Evolutionary conservation across 805 yeast genomes (phyloP).

Genomic region (Hanseniaspora taiwanica): DNA sequence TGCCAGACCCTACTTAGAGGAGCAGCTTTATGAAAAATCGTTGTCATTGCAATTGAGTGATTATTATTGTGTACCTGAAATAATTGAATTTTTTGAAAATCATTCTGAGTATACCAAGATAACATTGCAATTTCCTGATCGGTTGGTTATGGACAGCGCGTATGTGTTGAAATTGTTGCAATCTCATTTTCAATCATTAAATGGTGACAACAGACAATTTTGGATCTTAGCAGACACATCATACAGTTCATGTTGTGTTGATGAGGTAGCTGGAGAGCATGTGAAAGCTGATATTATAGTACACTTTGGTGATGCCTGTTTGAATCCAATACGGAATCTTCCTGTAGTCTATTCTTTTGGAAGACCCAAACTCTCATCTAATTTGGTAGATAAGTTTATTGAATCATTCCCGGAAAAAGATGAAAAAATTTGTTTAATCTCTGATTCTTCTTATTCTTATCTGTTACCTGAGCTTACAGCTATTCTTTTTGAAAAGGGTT

Average conservation of each 20-base stretch:
- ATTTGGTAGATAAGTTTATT: conserved; percentile 28
- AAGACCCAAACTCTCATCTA: conserved; percentile 39
- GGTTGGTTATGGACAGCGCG: conserved; percentile 64
- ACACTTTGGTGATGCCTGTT: conserved; percentile 92
- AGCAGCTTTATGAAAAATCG: conserved; percentile 8
- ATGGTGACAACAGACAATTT: conserved; percentile 25
- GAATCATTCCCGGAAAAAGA: conserved; percentile 28
- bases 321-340: conserved; percentile 62
- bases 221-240: conserved; percentile 94
- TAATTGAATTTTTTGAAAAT: conserved; percentile 28
- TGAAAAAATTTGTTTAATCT: conserved; percentile 48
- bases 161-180: conserved; percentile 47
- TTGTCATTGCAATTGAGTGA: conserved; percentile 24
- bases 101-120: conserved; percentile 33
- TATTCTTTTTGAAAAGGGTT: conserved; percentile 19
- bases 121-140: conserved; percentile 87
- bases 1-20: conserved; percentile 5
- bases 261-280: conserved; percentile 94
- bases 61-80: conserved; percentile 42
- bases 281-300: conserved; percentile 73
- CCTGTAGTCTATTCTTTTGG: conserved; percentile 76
- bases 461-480: conserved; percentile 29
- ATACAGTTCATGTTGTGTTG: conserved; percentile 89
- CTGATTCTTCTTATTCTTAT: conserved; percentile 55
- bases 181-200: conserved; percentile 18